These are phyloP conservation scores for Lagenaria siceraria DNA, from an alignment of 306 rosid genomes.

Conservation along the genomic window DNA sequence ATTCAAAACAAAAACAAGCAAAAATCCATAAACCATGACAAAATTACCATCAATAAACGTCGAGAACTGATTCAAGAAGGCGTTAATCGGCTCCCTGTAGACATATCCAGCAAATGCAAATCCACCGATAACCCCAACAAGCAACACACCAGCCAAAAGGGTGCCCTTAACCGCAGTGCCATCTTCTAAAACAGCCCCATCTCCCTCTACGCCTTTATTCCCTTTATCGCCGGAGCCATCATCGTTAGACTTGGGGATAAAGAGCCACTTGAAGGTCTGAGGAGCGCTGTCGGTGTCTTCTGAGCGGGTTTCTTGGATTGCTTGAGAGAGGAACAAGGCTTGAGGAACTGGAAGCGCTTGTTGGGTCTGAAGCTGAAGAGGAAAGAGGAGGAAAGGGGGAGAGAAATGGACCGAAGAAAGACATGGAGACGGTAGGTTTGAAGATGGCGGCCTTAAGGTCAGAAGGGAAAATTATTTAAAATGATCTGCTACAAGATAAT, in stretches of 20 bases:
- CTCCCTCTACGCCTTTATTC: neutral
- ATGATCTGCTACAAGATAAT: too few species aligned
- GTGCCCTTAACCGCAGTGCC: conserved; percentile 60
- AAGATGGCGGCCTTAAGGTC: conserved; percentile 21
- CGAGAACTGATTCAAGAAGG: conserved; percentile 56
- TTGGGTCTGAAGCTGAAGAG: conserved; percentile 35
- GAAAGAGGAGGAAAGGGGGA: conserved; percentile 21
- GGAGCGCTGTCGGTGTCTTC: conserved; percentile 47
- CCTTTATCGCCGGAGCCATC: conserved; percentile 3
- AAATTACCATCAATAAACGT: conserved; percentile 59
- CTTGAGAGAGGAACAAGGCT: conserved; percentile 67
- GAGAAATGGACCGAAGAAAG: conserved; percentile 24
- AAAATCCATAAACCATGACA: neutral
- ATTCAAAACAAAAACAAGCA: neutral
- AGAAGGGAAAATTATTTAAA: too few species aligned
- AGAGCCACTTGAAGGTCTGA: conserved; percentile 37
- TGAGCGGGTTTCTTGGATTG: conserved; percentile 48
- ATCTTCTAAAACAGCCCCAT: conserved; percentile 17
- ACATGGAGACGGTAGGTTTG: conserved; percentile 26
- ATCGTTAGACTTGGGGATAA: conserved; percentile 35
- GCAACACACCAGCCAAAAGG: conserved; percentile 58
- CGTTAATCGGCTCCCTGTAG: conserved; percentile 61
- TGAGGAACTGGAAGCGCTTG: conserved; percentile 42
- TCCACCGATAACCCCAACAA: conserved; percentile 76
- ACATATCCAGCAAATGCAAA: conserved; percentile 62